Evolutionary conservation across 192 early-diverging fungal species (phyloP).

Genomic region (Backusella tuberculispora): DNA sequence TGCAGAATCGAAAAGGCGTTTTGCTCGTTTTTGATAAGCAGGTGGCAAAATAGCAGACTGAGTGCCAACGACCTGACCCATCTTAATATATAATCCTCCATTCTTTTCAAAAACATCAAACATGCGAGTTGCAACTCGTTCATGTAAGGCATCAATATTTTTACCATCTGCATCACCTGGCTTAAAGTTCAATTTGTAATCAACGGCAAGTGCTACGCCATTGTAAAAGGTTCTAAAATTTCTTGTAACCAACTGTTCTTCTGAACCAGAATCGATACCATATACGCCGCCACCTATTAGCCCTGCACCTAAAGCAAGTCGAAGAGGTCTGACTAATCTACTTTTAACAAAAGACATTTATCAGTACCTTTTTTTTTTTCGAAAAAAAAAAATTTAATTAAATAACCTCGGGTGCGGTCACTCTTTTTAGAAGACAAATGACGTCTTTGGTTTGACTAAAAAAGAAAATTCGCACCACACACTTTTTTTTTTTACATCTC

Average conservation of each 20-base stretch:
- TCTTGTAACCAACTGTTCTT: slow-evolving; percentile 51
- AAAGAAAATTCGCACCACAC: background rate
- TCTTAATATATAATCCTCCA: slow-evolving; percentile 92
- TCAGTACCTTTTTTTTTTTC: background rate
- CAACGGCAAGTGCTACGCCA: slow-evolving; percentile 54
- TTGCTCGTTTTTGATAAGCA: slow-evolving; percentile 62
- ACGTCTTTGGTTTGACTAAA: background rate
- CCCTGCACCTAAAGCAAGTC: background rate
- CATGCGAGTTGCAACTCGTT: slow-evolving; percentile 71
- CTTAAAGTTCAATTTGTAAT: slow-evolving; percentile 87
- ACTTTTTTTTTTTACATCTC: background rate
- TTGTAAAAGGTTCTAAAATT: slow-evolving; percentile 54
- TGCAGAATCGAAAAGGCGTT: slow-evolving; percentile 79
- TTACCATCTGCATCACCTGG: slow-evolving; percentile 42
- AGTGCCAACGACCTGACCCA: slow-evolving; percentile 76
- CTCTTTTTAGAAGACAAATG: background rate
- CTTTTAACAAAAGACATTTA: background rate
- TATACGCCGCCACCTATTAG: slow-evolving; percentile 42
- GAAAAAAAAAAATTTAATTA: background rate
- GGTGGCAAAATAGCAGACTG: slow-evolving; percentile 67
- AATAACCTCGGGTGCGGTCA: background rate
- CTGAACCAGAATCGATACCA: slow-evolving; percentile 44
- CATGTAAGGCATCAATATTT: slow-evolving; percentile 70
- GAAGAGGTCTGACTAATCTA: background rate
- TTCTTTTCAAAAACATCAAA: slow-evolving; percentile 79